Base-by-base conservation (phyloP, 2,329 filamentous ascomycete genomes). In the Fusarium sp. region DNA sequence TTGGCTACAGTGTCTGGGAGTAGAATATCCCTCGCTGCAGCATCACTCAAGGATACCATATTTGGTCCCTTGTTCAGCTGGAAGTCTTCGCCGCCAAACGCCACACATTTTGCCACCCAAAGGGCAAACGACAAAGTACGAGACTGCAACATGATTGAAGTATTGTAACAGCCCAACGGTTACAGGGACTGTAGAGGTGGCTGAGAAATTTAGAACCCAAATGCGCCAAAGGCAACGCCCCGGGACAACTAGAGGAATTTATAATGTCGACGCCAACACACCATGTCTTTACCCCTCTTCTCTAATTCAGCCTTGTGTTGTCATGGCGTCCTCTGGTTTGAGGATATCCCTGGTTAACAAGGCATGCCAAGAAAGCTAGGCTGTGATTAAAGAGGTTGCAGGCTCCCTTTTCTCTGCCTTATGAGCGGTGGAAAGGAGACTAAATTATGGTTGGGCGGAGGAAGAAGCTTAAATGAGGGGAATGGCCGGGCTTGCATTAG, bases 281-380 rank as follows among this genome's bases (percentile, higher is more conserved):
- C 14, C 22, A 1, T 43, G 4, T 4, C 7, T 4, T 44, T 59
- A 62, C 57, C 56, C 59, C 59, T 62, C 59, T 47, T 56, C n/a
- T 3, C 35, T 0, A 4, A 37, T 49, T 32, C 13, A 33, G 52
- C 17, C 22, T 43, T 39, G 41, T 56, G 48, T 17, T 44, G 32
- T n/a, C 19, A 51, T 43, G 39, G 25, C 17, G 20, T 23, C 20
- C 23, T 48, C 9, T 4, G 17, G 7, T 11, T 23, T 6, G 32
- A 52, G 13, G 8, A 45, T 33, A 30, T 20, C 35, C 47, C 19
- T 62, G 48, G 37, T 25, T 23, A 15, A 19, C n/a, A 43, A 11
- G 13, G 13, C 19, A 44, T 25, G 41, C 59, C 41, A 62, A 62
- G 48, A 22, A 14, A 39, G 14, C 10, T 41, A 47, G 23, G 4